Evolutionary conservation across 768 basidiomycete genomes (phyloP).

Genomic region (Podaxis sp.): DNA sequence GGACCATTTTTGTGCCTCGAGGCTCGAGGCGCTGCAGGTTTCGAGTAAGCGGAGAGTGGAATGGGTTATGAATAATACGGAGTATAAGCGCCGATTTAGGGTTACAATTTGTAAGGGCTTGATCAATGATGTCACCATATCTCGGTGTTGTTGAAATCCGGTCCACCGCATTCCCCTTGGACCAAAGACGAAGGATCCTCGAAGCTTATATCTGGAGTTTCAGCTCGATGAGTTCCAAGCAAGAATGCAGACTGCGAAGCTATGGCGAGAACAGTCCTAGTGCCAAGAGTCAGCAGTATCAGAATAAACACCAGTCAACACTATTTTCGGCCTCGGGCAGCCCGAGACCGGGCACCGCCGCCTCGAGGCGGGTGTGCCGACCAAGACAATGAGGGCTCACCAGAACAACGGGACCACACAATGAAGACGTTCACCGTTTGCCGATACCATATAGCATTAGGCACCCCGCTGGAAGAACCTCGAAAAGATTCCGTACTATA

Average conservation of each 20-base stretch:
- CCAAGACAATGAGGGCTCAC: neutral
- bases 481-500: too few relatives aligned
- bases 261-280: neutral
- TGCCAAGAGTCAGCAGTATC: too few relatives aligned
- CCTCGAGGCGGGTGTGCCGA: neutral
- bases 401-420: neutral
- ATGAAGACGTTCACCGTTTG: neutral
- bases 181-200: neutral
- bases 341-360: neutral
- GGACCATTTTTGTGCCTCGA: neutral
- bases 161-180: neutral
- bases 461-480: too few relatives aligned
- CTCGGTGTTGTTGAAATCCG: slow-evolving; percentile 1
- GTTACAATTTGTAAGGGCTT: slow-evolving; percentile 4
- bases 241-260: neutral
- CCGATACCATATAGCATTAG: too few relatives aligned
- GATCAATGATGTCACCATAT: slow-evolving; percentile 5
- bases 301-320: neutral
- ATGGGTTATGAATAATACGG: neutral
- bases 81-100: neutral
- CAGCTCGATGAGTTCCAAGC: neutral
- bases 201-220: neutral
- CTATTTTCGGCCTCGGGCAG: neutral
- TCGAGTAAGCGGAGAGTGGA: neutral
- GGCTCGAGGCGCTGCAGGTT: neutral